These are phyloP conservation scores for Phytophthora fragariaefolia DNA, from an alignment of 352 stramenopile species.

Conservation along the genomic window DNA sequence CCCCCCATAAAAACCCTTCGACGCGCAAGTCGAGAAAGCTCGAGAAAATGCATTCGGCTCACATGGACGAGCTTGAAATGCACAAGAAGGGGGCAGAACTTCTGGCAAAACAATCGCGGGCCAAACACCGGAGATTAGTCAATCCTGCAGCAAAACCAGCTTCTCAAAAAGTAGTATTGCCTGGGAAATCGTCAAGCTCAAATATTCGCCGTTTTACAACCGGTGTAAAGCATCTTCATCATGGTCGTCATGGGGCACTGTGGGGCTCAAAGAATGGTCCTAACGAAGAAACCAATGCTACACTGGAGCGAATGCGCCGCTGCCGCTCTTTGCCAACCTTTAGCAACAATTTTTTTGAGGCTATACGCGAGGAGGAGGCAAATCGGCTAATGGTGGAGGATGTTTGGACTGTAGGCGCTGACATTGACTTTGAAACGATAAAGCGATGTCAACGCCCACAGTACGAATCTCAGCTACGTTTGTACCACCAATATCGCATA, in stretches of 20 bases:
- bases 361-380: not conserved
- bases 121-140: not conserved
- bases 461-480: slow-evolving; percentile 51
- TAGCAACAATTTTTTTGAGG: not conserved
- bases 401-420: not conserved
- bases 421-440: slow-evolving; percentile 67
- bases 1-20: not conserved
- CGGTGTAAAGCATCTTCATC: not conserved
- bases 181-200: not conserved
- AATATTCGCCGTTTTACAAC: not conserved
- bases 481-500: slow-evolving; percentile 48
- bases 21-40: not conserved
- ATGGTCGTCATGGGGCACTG: not conserved
- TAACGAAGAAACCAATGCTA: not conserved
- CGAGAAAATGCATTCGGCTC: not conserved
- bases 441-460: slow-evolving; percentile 63
- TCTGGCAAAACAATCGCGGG: not conserved
- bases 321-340: not conserved
- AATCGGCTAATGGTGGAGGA: not conserved
- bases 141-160: not conserved
- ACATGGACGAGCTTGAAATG: not conserved
- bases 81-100: not conserved
- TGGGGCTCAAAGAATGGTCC: not conserved
- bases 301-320: not conserved
- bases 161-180: not conserved